Conservation (phyloP, 495 filamentous ascomycete genomes). For the Penicillium subrubescens region DNA sequence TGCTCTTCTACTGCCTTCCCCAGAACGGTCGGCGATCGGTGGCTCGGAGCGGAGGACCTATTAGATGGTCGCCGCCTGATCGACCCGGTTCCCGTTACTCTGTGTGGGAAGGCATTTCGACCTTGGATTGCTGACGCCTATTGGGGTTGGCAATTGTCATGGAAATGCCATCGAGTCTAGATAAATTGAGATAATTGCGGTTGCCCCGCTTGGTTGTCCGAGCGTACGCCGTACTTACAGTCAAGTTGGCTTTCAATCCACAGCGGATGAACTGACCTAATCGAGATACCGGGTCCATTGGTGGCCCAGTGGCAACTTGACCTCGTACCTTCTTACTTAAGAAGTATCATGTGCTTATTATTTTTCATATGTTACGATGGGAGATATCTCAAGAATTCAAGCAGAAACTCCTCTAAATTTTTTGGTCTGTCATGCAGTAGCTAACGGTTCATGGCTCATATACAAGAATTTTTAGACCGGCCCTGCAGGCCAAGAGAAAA, state of each 20-base stretch:
- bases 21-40: conserved; percentile 19
- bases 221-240: background rate
- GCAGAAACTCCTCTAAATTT: conserved; percentile 8
- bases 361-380: no score
- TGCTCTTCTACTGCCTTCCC: background rate
- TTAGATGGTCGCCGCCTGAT: conserved; percentile 11
- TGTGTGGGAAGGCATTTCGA: background rate
- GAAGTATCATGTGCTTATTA: background rate
- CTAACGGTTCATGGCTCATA: conserved; percentile 12
- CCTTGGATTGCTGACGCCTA: background rate
- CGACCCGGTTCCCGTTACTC: background rate
- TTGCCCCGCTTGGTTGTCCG: background rate
- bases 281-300: background rate
- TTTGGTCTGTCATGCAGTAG: conserved; percentile 1
- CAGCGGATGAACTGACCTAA: background rate
- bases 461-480: background rate
- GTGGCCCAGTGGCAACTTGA: background rate
- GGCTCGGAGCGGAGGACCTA: conserved; percentile 24
- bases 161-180: background rate
- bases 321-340: background rate
- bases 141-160: conserved; percentile 1
- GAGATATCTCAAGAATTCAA: no score
- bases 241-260: background rate
- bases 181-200: background rate
- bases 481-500: conserved; percentile 1